Base-by-base conservation (phyloP, 139 green algal species). In the Marvania coccoides region DNA sequence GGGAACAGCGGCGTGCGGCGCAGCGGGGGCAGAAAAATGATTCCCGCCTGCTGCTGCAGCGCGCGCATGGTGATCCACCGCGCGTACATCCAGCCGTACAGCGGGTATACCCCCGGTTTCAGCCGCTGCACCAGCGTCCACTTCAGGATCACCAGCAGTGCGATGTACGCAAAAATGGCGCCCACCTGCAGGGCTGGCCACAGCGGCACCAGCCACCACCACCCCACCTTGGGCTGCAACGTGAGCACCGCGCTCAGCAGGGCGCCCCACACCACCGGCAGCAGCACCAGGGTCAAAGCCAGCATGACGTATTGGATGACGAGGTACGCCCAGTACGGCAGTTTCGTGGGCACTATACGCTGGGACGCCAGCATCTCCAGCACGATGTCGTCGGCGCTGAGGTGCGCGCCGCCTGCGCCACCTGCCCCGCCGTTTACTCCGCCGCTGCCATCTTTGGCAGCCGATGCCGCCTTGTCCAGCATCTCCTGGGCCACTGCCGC, bases 21-120 rank as follows among this genome's bases (percentile, higher is more conserved):
- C 14, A 59, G 36, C 35, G 51, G 36, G 36, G 35, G 35, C 51
- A 30, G 36, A 29, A 29, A 59, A 59, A 59, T 45, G 51, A 45
- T 29, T 2, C 35, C 51, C 35, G 36, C 51, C 3, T 59, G 29
- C 51, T 45, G 15, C 42, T 61, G 54, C 19, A 61, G 54, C 9
- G 54, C 54, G 39, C 54, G 39, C 7, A 61, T n/a, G n/a, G 54
- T 61, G 54, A 61, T 33, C 63, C 63, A 70, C 9, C 63, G 63
- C 4, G 55, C 15, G 31, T 70, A 70, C 29, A 42, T 31, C 47
- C 29, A 64, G 23, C 63, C 63, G 42, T 58, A 59, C 29, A 70
- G 47, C 23, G 63, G 24, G 29, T 47, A 47, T 24, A 58, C 55
- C 13, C 63, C 47, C n/a, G 29, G 29, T 10, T 35, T 48, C 23